phyloP scores from a whole-genome alignment of 169 alveolate species.

The Fabrea salina region DNA sequence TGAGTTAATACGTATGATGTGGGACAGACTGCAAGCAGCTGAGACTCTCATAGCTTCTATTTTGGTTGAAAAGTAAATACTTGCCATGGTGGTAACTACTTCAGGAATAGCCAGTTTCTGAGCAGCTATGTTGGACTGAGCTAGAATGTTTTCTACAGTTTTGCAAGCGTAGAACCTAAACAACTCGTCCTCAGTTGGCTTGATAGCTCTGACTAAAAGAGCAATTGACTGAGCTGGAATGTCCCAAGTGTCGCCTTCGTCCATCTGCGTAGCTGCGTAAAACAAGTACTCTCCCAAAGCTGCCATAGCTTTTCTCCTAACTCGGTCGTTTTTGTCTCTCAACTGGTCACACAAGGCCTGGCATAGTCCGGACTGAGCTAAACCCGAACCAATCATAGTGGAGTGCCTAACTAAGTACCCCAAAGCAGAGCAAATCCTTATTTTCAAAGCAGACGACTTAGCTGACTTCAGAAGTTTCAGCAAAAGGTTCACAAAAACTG shows the following conservation, averaged over 20 bases:
- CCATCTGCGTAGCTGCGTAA: conserved; percentile 88
- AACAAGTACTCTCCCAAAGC: conserved; percentile 88
- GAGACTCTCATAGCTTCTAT: conserved; percentile 49
- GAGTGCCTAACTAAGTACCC: conserved; percentile 81
- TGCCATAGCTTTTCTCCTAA: conserved; percentile 81
- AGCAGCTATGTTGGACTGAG: conserved; percentile 64
- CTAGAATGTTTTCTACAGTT: conserved; percentile 82
- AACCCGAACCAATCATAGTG: conserved; percentile 79
- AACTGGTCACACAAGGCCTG: conserved; percentile 62
- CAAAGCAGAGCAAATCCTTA: conserved; percentile 69
- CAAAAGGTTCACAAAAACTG: conserved; percentile 70
- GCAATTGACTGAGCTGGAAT: conserved; percentile 51
- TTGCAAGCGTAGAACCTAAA: conserved; percentile 75
- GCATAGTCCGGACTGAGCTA: conserved; percentile 69
- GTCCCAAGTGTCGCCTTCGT: conserved; percentile 80
- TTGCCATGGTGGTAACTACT: not conserved
- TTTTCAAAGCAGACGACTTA: conserved; percentile 47
- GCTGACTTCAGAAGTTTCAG: conserved; percentile 59
- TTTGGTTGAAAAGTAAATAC: conserved; percentile 7
- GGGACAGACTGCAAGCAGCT: conserved; percentile 64
- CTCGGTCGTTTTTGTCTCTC: conserved; percentile 69
- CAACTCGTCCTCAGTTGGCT: conserved; percentile 63
- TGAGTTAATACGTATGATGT: conserved; percentile 51
- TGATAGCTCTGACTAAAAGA: conserved; percentile 49
- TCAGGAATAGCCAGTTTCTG: conserved; percentile 52